Base-by-base conservation (phyloP, 2,329 filamentous ascomycete species). In the Monosporascus cannonballus region DNA sequence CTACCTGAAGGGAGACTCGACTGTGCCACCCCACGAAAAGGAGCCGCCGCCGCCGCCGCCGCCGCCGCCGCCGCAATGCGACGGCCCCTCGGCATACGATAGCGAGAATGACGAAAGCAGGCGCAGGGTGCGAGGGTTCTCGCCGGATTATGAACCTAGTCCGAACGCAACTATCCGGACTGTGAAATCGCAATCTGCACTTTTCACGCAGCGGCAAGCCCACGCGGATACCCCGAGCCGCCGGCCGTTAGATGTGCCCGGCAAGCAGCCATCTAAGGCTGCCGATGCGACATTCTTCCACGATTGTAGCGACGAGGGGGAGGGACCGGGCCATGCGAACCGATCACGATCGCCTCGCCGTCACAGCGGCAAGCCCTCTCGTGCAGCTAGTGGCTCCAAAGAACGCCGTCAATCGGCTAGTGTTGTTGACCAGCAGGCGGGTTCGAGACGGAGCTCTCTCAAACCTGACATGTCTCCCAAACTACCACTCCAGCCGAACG, bases 121-220 rank as follows among this genome's bases (percentile, higher is more conserved):
- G 52, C 68, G 59, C 59, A 71, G 71, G 49, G 69, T 76, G 38
- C 76, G 83, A 57, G 83, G 85, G 2, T 90, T 91, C 65, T 90
- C 88, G 18, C 85, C 86, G 14, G 85, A 87, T 50, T 91, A 91
- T 67, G 85, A 86, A 46, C 86, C 86, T 14, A 84, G 85, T 56
- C 81, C 83, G 39, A 86, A 82, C 65, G 85, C 87, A 27, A 84
- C 82, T n/a, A 87, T 90, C 41, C 80, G 85, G 51, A 72, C 79
- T n/a, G 81, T 89, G 37, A 75, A 76, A 51, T 71, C 76, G 5
- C 74, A 73, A 38, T 73, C 75, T 9, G 68, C 66, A 6, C 58
- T 68, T 14, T 38, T 44, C 27, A 30, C 58, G 15, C 61, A 57
- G 47, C 62, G 61, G 49, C 56, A 60, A 37, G 55, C 54, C 15